A percentile compares a stretch with the other conserved stretches of the same genome.
Conservation (phyloP, 2,329 filamentous ascomycete genomes). For the Curvularia eragrostidis region DNA sequence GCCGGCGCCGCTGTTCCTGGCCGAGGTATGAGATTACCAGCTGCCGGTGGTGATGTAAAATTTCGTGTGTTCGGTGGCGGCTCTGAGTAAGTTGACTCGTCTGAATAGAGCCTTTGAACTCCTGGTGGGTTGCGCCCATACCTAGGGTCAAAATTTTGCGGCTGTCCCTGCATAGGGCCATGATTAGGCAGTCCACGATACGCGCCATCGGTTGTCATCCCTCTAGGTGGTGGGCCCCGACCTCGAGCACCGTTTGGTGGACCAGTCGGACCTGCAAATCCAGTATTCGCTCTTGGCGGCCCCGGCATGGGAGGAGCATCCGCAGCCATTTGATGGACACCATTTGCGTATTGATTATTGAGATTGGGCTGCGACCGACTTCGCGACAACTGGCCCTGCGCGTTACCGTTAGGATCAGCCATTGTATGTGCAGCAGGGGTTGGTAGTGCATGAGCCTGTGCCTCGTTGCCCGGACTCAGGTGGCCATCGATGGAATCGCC, state of each 20-base stretch:
- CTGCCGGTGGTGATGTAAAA: conserved; percentile 33
- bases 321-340: conserved; percentile 73
- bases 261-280: conserved; percentile 32
- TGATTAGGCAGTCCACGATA: conserved; percentile 25
- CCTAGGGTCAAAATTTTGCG: conserved; percentile 37
- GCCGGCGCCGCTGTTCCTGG: conserved; percentile 44
- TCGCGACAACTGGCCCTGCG: conserved; percentile 56
- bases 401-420: conserved; percentile 24
- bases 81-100: conserved; percentile 47
- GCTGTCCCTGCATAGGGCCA: conserved; percentile 29
- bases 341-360: conserved; percentile 40
- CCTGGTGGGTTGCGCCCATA: conserved; percentile 39
- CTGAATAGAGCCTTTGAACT: conserved; percentile 45
- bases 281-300: conserved; percentile 59
- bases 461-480: conserved; percentile 28
- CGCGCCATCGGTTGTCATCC: conserved; percentile 19
- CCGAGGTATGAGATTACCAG: conserved; percentile 35
- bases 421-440: conserved; percentile 12
- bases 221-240: conserved; percentile 36
- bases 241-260: conserved; percentile 38
- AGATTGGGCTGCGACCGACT: conserved; percentile 73
- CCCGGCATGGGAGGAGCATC: conserved; percentile 61
- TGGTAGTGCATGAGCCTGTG: conserved; percentile 19
- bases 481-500: conserved; percentile 49
- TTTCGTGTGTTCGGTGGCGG: conserved; percentile 42